Evolutionary conservation across 2,329 filamentous ascomycete genomes (phyloP).

Genomic region (Conoideocrella luteorostrata): DNA sequence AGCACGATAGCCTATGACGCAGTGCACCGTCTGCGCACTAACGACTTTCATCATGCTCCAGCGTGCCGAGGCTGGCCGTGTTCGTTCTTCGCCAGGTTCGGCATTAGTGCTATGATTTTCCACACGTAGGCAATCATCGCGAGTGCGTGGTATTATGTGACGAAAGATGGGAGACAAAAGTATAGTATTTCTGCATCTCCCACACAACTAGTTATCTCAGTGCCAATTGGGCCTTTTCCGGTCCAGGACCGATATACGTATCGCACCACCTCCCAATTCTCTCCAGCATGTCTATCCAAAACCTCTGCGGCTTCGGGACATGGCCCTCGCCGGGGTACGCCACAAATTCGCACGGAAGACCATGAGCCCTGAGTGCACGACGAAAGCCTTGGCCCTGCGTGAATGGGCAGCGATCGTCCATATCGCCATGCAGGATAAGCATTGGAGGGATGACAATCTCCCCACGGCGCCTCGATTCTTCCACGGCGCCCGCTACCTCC

Average conservation of each 20-base stretch:
- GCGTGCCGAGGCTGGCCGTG: no score
- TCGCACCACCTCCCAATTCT: conserved; percentile 12
- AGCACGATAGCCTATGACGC: no score
- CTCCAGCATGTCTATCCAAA: conserved; percentile 19
- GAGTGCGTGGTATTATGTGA: no score
- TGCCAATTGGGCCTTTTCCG: no score
- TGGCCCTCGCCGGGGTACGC: conserved; percentile 28
- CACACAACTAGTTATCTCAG: no score
- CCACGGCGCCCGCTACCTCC: conserved; percentile 1
- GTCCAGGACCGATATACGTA: conserved; percentile 9
- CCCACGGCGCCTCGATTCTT: not conserved
- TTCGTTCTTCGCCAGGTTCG: no score
- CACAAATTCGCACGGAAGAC: conserved; percentile 25
- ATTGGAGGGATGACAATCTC: conserved; percentile 10
- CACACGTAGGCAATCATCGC: no score
- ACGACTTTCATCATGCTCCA: no score
- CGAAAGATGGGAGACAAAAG: no score
- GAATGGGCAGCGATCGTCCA: conserved; percentile 25
- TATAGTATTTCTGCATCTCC: no score
- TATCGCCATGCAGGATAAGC: conserved; percentile 22
- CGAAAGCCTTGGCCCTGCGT: conserved; percentile 26
- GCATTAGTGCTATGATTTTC: no score
- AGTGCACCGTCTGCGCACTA: no score
- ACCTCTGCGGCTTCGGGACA: conserved; percentile 21
- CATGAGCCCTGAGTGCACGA: conserved; percentile 19